These are phyloP conservation scores for Vaccinium vitisidaea DNA, from an alignment of 148 eudicot genomes.

Conservation along the genomic window DNA sequence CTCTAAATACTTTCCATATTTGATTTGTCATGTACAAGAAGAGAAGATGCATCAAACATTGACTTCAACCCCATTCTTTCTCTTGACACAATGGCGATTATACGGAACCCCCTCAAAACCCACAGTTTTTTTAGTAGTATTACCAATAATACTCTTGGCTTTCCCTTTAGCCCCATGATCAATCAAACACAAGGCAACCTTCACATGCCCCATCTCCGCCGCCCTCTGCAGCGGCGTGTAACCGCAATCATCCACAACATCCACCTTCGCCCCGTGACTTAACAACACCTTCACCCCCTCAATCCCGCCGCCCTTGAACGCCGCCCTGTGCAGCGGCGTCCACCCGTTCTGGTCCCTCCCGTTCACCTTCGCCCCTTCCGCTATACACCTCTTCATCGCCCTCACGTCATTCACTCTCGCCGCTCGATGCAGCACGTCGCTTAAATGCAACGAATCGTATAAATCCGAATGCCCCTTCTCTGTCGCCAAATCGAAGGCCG, in stretches of 20 bases:
- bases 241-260: conserved; percentile 31
- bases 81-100: conserved; percentile 20
- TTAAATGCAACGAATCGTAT: conserved; percentile 31
- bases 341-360: conserved; percentile 52
- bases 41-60: background rate
- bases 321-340: conserved; percentile 54
- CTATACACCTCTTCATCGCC: conserved; percentile 33
- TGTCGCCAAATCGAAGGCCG: conserved; percentile 38
- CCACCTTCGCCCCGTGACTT: conserved; percentile 35
- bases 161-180: conserved; percentile 41
- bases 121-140: conserved; percentile 4
- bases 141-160: background rate
- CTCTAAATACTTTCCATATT: background rate
- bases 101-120: background rate
- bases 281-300: conserved; percentile 44
- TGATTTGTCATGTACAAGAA: background rate
- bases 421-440: conserved; percentile 41
- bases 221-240: conserved; percentile 38
- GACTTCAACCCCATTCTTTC: background rate
- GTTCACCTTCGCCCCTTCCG: conserved; percentile 39
- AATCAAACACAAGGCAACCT: conserved; percentile 28
- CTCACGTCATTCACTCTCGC: conserved; percentile 36
- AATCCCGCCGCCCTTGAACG: conserved; percentile 45
- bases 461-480: conserved; percentile 28
- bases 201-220: conserved; percentile 36